Evolutionary conservation across 1,139 yeast genomes (phyloP), one percentile per base, ranked within the genome.

Genomic region (Debaryomyces sp.): DNA sequence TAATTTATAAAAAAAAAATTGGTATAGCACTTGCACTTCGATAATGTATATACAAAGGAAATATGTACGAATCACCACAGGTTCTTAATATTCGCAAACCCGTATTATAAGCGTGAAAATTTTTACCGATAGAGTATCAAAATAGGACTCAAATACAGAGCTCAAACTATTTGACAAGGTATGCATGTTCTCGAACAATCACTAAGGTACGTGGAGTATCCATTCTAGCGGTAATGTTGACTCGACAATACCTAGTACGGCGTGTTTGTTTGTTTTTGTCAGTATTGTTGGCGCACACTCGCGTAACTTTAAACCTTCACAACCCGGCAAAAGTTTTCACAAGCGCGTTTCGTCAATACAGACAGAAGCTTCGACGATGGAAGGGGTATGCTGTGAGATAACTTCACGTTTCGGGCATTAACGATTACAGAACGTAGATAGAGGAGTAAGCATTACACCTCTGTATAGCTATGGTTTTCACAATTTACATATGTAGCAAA

Each of bases 1-100:
- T 41, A 30, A 41, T 41, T 41, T 41, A 41, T 41, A 41, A 41
- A 41, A 41, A 30, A 39, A 22, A 30, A 13, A 17, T 29, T 18
- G 18, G 21, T 30, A 22, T 10, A 32, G 18, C 5, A 21, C 15
- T 38, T 27, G 12, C 35, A 30, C 21, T 30, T 15, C 22, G 24
- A 41, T 23, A 13, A 30, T 22, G 33, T 27, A 10, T 21, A 24
- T 30, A 37, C 41, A 37, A 37, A 37, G 26, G 41, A 37, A 15
- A 22, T 13, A 37, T 37, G 41, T 37, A 37, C 41, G 41, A 37
- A n/a, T 23, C 23, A n/a, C 26, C 43, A 30, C 43, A 32, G 43
- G 36, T 30, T 29, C 43, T 30, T 41, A 18, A 30, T 41, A 21
- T 9, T 30, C 34, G 27, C 41, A 13, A 41, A 8, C 5, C 9